Base-by-base conservation (phyloP, 192 early-diverging fungal species). In the Pilaira anomala region DNA sequence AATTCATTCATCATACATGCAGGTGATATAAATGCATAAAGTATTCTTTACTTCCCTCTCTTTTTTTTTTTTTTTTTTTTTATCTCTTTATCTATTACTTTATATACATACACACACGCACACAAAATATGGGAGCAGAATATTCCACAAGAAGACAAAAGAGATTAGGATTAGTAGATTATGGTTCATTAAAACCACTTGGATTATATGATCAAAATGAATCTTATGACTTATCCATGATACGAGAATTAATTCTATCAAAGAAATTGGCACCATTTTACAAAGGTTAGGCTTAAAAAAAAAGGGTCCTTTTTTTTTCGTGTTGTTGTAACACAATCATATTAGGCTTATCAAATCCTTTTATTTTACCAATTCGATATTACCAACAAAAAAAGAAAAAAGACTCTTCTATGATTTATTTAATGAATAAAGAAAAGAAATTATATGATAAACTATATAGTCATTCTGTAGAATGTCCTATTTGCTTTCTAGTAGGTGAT, bases 401-500 rank as follows among this genome's bases (percentile, higher is more conserved):
- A 55, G 29, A 11, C 11, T 55, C 13, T 18, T 55, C 13, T 30
- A 55, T 55, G 53, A n/a, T 4, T 55, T 33, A 30, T 54, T 30
- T 54, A 28, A 54, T 30, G 52, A 36, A 54, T 12, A 55, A 30
- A 21, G 53, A 55, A 19, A 55, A 18, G 29, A 55, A 55, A 21
- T 3, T 55, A 7, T 55, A 55, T 36, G 53, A 36, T 11, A 55
- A 55, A n/a, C 11, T 55, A 11, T 55, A 36, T 29, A 55, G n/a
- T 2, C 75, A 76, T 33, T 73, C 85, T 21, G 77, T 93, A 52
- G 95, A 97, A 68, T 97, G 95, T 56, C 95, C 95, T 13, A 96
- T 97, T 59, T 97, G 95, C 60, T 97, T 96, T 68, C 76, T 97
- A 79, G 90, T 91, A 75, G 75, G 75, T 29, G 7, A 22, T 7